A percentile compares a stretch with the other conserved stretches of the same genome.
These are phyloP conservation scores for Chlorella sp. DNA, from an alignment of 139 green algal species.

Conservation along the genomic window DNA sequence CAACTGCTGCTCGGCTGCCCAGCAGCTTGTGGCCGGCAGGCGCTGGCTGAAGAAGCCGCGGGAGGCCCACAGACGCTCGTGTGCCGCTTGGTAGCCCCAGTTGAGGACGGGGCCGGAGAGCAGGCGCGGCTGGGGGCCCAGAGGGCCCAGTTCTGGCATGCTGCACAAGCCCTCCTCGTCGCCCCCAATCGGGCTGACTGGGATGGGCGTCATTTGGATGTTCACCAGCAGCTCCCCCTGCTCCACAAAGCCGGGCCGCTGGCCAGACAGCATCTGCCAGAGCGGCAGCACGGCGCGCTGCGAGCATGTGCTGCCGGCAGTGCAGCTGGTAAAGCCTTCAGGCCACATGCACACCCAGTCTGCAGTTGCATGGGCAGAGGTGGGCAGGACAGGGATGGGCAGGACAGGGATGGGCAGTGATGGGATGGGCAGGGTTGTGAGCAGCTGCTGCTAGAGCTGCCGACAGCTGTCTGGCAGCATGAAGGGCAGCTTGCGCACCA, in stretches of 20 bases:
- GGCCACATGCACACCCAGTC: neutral
- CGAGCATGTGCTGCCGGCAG: neutral
- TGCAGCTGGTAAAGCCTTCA: neutral
- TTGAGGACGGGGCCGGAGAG: neutral
- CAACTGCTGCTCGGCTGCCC: neutral
- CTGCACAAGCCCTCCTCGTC: neutral
- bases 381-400: too few species aligned
- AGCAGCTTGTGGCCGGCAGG: neutral
- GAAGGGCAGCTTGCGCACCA: too few species aligned
- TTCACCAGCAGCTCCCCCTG: slow-evolving; percentile 14
- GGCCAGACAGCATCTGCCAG: neutral
- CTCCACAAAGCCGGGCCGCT: neutral
- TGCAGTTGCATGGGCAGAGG: neutral
- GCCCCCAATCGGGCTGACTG: neutral
- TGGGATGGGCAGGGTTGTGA: too few species aligned
- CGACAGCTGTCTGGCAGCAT: too few species aligned
- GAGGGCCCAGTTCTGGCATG: neutral
- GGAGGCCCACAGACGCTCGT: neutral
- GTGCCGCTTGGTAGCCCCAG: neutral
- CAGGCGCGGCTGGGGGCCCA: neutral
- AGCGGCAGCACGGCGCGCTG: neutral
- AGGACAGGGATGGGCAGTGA: too few species aligned
- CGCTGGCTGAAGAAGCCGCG: neutral
- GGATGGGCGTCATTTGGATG: neutral
- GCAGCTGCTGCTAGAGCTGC: too few species aligned